Evolutionary conservation across 805 yeast genomes (phyloP), one percentile per base, ranked within the genome.

Genomic region (Hanseniaspora opuntiae): DNA sequence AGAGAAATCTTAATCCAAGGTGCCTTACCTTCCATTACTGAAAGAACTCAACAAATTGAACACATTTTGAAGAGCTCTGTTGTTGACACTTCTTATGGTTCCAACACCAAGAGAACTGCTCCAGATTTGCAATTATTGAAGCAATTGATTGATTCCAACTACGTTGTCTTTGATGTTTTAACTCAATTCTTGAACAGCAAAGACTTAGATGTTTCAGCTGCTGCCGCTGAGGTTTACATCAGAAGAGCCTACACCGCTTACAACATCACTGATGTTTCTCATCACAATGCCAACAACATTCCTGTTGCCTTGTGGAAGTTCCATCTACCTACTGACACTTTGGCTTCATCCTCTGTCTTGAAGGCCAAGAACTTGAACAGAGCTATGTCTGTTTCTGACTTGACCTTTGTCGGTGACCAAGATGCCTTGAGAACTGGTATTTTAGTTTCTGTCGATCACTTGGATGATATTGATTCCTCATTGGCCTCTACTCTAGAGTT

Each of bases 221-320:
- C 98, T 37, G 97, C 98, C 37, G 87, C 95, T 45, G 97, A 93
- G 70, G 95, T 93, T 56, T 93, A 93, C 68, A 82, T 89, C 56
- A 84, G 97, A 68, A 84, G 98, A 68, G 95, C 97, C 45, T 93
- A 89, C 74, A 81, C 97, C 64, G 97, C 97, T 38, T 93, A 94
- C 71, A 82, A 87, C 40, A 82, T 93, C 57, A 82, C 86, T 53
- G 84, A 82, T 58, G 77, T 94, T 52, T 71, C 73, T 53, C 86
- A 86, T 63, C 78, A 75, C 58, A 74, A 68, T 17, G 74, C 77
- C 54, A 60, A 68, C 24, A 76, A 74, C 9, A 70, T 71, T 42
- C 94, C 97, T 39, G 76, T 84, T 53, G 77, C 88, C 57, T 83
- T 86, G 58, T 89, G 96, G 95, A 78, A 78, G 61, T 89, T 89